These are phyloP conservation scores for Blastomyces parvus DNA, from an alignment of 2,329 filamentous ascomycete species.

Conservation along the genomic window DNA sequence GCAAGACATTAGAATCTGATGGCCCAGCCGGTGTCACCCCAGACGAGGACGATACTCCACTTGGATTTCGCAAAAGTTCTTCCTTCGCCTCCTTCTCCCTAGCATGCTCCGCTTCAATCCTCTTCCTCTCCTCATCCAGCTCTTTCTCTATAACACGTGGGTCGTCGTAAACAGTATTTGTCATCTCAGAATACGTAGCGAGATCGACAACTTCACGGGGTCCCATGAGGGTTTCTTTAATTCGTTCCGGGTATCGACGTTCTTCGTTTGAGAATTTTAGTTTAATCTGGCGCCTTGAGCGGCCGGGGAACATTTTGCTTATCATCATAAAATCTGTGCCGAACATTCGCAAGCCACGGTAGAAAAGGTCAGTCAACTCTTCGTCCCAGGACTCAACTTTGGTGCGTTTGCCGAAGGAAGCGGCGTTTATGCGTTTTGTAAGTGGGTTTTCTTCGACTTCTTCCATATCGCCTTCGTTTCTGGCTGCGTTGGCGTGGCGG, in stretches of 20 bases:
- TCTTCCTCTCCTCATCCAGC: slow-evolving; percentile 37
- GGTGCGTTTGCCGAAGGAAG: slow-evolving; percentile 40
- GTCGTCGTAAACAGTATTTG: slow-evolving; percentile 37
- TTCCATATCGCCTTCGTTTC: slow-evolving; percentile 39
- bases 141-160: slow-evolving; percentile 32
- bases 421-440: slow-evolving; percentile 39
- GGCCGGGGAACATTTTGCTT: slow-evolving; percentile 51
- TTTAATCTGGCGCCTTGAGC: slow-evolving; percentile 54
- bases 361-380: slow-evolving; percentile 52
- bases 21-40: not conserved
- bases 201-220: slow-evolving; percentile 37
- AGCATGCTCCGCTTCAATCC: slow-evolving; percentile 39
- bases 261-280: slow-evolving; percentile 55
- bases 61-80: slow-evolving; percentile 34
- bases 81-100: slow-evolving; percentile 38
- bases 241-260: slow-evolving; percentile 43
- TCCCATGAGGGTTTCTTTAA: slow-evolving; percentile 44
- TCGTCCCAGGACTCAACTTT: slow-evolving; percentile 49
- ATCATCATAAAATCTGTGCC: slow-evolving; percentile 59
- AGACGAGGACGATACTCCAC: slow-evolving; percentile 20
- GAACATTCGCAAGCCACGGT: slow-evolving; percentile 52
- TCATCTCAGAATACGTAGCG: slow-evolving; percentile 38
- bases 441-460: slow-evolving; percentile 39
- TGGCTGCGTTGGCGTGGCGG: slow-evolving; percentile 44
- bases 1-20: slow-evolving; percentile 21